phyloP scores from a whole-genome alignment of 257 asterid species.

The Solanum chmielewskii region DNA sequence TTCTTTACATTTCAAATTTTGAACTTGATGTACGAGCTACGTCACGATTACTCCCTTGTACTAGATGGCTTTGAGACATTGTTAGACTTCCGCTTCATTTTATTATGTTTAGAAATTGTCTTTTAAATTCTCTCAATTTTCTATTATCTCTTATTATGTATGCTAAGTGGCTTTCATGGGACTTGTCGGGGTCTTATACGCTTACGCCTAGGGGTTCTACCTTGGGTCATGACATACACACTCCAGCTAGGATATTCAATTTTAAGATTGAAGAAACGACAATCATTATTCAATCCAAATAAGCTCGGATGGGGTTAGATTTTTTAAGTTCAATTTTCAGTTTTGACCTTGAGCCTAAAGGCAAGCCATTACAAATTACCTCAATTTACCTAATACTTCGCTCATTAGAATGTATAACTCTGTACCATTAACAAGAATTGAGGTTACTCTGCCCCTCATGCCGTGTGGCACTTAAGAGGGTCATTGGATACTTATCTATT shows the following conservation, averaged over 20 bases:
- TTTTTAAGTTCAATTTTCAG: neutral
- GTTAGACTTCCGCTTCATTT: too few species aligned
- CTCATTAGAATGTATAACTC: neutral
- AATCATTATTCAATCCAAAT: neutral
- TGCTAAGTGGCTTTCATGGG: neutral
- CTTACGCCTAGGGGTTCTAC: neutral
- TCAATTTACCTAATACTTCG: neutral
- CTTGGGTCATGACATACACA: neutral
- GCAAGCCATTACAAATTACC: neutral
- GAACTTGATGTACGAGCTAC: too few species aligned
- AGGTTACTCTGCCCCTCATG: neutral
- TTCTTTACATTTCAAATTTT: too few species aligned
- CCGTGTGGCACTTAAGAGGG: neutral
- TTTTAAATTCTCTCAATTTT: neutral
- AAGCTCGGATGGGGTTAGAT: neutral
- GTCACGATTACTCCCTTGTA: too few species aligned
- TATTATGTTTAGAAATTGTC: neutral
- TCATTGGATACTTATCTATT: neutral
- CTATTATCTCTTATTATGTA: neutral
- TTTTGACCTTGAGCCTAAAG: neutral
- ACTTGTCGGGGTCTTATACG: neutral
- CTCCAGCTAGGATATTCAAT: neutral
- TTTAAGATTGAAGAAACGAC: neutral
- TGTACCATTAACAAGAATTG: neutral
- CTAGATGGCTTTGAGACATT: too few species aligned